Conservation (phyloP, 129 eudicot species). For the Kitagawia praeruptora region DNA sequence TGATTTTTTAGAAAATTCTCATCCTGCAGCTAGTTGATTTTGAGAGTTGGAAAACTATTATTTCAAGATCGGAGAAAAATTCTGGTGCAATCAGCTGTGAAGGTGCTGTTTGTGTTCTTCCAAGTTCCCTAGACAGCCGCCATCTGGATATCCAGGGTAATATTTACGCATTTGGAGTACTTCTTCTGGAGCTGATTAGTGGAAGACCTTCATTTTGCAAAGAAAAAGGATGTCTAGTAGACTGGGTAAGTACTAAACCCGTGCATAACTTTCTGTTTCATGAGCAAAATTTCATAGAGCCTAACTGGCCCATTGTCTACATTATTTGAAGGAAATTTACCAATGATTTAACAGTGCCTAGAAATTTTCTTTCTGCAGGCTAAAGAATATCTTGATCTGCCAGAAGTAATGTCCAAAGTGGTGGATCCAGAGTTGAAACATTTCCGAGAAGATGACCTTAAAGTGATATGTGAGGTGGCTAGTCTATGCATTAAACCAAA, state of each 20-base stretch:
- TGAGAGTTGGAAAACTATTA: slow-evolving; percentile 80
- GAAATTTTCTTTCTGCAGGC: slow-evolving; percentile 36
- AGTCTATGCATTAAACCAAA: slow-evolving; percentile 35
- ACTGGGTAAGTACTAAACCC: slow-evolving; percentile 52
- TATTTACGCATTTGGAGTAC: slow-evolving; percentile 73
- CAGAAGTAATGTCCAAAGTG: slow-evolving; percentile 42
- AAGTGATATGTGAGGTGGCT: slow-evolving; percentile 59
- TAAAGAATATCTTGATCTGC: slow-evolving; percentile 51
- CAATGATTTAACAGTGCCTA: background rate
- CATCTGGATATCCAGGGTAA: slow-evolving; percentile 64
- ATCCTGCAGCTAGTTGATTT: slow-evolving; percentile 76
- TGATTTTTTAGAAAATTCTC: background rate
- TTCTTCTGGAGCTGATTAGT: slow-evolving; percentile 71
- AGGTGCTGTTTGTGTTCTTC: slow-evolving; percentile 59
- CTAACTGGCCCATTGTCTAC: background rate
- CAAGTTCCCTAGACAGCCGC: slow-evolving; percentile 47
- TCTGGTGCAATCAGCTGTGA: slow-evolving; percentile 46
- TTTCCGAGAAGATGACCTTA: slow-evolving; percentile 55
- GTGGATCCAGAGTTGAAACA: slow-evolving; percentile 78
- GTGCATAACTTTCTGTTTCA: background rate
- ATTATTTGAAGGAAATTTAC: background rate
- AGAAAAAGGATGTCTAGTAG: slow-evolving; percentile 60
- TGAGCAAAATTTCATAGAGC: background rate
- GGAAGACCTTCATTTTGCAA: slow-evolving; percentile 67
- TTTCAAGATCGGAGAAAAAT: slow-evolving; percentile 70